These are phyloP conservation scores for Triticum dicoccoides DNA, from an alignment of 176 grass and related monocot species.

Conservation along the genomic window DNA sequence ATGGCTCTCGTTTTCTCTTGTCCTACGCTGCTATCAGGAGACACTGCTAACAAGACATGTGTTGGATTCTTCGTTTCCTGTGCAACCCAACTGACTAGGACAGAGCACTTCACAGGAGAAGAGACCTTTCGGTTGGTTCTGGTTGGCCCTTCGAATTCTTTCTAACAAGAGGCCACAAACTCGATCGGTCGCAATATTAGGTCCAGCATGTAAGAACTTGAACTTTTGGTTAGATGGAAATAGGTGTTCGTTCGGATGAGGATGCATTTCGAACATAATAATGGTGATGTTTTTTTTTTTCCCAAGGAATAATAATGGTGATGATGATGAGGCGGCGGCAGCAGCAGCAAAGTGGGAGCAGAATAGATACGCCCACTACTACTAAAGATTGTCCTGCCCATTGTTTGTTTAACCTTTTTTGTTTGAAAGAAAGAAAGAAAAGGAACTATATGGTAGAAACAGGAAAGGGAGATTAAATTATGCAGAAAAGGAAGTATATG, in stretches of 20 bases:
- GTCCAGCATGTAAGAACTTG: not conserved
- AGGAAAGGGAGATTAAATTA: not conserved
- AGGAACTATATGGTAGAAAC: not conserved
- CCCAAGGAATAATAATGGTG: too few species aligned
- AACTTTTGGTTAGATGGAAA: not conserved
- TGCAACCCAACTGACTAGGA: not conserved
- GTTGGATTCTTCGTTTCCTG: not conserved
- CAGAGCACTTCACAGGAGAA: not conserved
- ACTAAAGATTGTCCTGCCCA: not conserved
- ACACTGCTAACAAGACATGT: not conserved
- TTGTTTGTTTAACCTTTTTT: conserved; percentile 8
- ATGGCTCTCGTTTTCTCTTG: not conserved
- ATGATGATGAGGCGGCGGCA: too few species aligned
- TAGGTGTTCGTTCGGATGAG: conserved; percentile 15
- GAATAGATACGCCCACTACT: conserved; percentile 26
- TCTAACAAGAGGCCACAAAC: not conserved
- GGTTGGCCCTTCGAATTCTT: not conserved
- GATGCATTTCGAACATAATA: not conserved
- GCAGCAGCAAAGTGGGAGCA: not conserved
- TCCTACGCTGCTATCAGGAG: not conserved
- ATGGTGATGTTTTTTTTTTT: too few species aligned
- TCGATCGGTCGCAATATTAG: not conserved
- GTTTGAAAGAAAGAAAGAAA: too few species aligned
- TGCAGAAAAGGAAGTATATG: not conserved
- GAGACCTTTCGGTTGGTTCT: not conserved